Conservation (phyloP, 2,329 filamentous ascomycete species). For the Lasiodiplodia citricola region DNA sequence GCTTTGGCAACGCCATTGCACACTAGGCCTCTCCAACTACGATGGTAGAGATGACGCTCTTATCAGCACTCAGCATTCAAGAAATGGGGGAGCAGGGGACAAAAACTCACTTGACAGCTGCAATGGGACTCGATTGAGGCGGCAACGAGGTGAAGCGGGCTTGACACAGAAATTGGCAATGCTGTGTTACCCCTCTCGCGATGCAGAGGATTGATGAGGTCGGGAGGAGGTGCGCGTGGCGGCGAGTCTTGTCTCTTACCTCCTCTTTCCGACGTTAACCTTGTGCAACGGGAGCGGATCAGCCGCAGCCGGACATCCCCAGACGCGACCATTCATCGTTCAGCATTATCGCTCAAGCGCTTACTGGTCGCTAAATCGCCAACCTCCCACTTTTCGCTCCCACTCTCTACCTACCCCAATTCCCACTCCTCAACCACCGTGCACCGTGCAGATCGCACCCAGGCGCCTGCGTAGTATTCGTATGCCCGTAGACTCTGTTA, state of each 20-base stretch:
- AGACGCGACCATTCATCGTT: slow-evolving; percentile 4
- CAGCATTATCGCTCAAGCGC: slow-evolving; percentile 14
- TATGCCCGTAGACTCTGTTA: neutral
- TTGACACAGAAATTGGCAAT: neutral
- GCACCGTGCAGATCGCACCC: neutral
- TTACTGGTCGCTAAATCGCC: slow-evolving; percentile 6
- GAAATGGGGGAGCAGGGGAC: neutral
- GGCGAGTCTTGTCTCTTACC: neutral
- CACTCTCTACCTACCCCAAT: slow-evolving; percentile 17
- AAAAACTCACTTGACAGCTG: neutral
- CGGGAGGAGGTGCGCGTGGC: slow-evolving; percentile 1
- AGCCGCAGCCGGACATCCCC: neutral
- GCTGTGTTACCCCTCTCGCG: neutral
- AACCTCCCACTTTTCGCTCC: slow-evolving; percentile 18
- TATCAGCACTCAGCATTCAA: neutral
- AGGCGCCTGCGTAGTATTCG: neutral
- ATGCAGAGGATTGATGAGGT: slow-evolving; percentile 6
- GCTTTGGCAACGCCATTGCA: slow-evolving; percentile 17
- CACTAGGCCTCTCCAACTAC: neutral
- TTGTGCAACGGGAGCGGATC: slow-evolving; percentile 5
- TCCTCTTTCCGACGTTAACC: slow-evolving; percentile 8
- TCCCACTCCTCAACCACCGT: slow-evolving; percentile 21
- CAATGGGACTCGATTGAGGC: neutral
- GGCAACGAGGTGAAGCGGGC: neutral
- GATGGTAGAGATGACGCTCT: neutral